Conservation (phyloP, 148 eudicot genomes). For the Vaccinium macrocarpon region DNA sequence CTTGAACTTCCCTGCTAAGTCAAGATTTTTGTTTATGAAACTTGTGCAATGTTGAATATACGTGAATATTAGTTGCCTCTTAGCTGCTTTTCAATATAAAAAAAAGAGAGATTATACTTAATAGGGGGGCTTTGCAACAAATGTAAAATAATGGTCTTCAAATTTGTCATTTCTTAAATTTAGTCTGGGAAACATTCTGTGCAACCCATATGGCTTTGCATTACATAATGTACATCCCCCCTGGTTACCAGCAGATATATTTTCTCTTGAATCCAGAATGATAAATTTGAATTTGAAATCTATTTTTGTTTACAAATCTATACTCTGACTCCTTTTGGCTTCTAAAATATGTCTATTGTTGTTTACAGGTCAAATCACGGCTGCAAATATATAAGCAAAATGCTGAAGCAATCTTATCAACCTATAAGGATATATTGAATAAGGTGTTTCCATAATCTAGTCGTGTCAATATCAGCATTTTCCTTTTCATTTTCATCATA, state of each 20-base stretch:
- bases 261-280: neutral
- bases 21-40: neutral
- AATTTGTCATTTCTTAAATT: neutral
- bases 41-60: neutral
- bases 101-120: neutral
- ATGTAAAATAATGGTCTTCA: neutral
- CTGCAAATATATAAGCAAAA: conserved; percentile 76
- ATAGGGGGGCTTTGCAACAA: neutral
- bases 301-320: neutral
- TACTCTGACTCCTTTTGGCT: neutral
- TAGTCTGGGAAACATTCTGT: neutral
- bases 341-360: neutral
- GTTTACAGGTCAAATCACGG: conserved; percentile 77
- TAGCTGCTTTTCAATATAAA: neutral
- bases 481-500: neutral
- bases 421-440: conserved; percentile 52
- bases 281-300: neutral
- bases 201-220: neutral
- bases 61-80: neutral
- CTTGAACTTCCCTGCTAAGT: neutral
- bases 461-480: neutral
- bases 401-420: conserved; percentile 61
- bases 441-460: conserved; percentile 49
- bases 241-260: neutral
- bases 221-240: neutral